Conservation (phyloP, 2,329 filamentous ascomycete species). For the Dichotomopilus funicola region DNA sequence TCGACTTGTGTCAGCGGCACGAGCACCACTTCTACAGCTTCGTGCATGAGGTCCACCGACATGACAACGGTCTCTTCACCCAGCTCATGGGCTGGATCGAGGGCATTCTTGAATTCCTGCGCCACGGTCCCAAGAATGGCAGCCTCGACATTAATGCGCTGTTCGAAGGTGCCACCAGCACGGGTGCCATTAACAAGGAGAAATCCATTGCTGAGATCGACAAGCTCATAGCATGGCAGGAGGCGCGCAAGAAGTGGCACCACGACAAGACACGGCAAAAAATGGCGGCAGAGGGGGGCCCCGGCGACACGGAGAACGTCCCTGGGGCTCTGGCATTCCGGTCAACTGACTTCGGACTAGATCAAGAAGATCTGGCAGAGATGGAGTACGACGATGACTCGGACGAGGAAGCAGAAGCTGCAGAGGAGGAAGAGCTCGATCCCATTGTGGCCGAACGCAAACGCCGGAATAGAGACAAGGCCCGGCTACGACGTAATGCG, state of each 20-base stretch:
- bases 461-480: conserved; percentile 68
- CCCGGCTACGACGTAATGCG: conserved; percentile 70
- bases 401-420: conserved; percentile 57
- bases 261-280: conserved; percentile 96
- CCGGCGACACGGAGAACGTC: conserved; percentile 41
- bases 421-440: conserved; percentile 71
- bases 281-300: conserved; percentile 78
- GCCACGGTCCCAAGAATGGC: conserved; percentile 76
- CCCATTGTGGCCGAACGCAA: conserved; percentile 83
- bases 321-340: conserved; percentile 59
- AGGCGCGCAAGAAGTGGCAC: conserved; percentile 95
- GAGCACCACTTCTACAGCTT: conserved; percentile 99
- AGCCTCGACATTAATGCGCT: conserved; percentile 92
- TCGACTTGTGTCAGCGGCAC: conserved; percentile 90
- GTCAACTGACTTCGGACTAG: conserved; percentile 81
- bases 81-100: conserved; percentile 97
- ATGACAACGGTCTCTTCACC: conserved; percentile 94
- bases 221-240: conserved; percentile 84
- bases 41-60: conserved; percentile 92
- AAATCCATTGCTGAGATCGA: conserved; percentile 77
- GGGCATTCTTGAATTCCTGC: conserved; percentile 85
- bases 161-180: conserved; percentile 70
- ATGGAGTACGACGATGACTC: conserved; percentile 70
- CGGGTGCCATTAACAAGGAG: conserved; percentile 60
- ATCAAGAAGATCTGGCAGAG: conserved; percentile 80